Conservation (phyloP, 371 early-diverging fungal species). For the Neoconidiobolus thromboides region DNA sequence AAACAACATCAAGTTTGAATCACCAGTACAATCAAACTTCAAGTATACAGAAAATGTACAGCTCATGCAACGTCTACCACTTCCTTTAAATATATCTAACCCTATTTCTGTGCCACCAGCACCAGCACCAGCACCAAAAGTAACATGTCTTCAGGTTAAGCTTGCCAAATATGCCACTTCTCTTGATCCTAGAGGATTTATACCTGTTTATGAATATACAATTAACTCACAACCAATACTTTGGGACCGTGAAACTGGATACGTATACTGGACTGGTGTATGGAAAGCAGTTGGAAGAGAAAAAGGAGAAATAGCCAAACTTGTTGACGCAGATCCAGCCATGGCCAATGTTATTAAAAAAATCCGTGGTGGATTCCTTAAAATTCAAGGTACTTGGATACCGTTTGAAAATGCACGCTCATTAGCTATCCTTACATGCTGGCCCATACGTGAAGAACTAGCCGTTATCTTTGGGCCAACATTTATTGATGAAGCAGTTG, state of each 20-base stretch:
- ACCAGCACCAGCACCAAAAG: too few species aligned
- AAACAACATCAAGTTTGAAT: too few species aligned
- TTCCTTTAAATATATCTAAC: too few species aligned
- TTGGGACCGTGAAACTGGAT: constrained; percentile 52
- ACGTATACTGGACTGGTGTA: constrained; percentile 53
- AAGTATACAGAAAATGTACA: too few species aligned
- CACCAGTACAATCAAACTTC: too few species aligned
- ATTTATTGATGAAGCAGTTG: constrained; percentile 26
- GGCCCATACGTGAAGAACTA: constrained; percentile 32
- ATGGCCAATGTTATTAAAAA: constrained; percentile 28
- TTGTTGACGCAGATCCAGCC: constrained; percentile 40
- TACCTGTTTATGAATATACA: constrained; percentile 48
- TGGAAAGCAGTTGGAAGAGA: constrained; percentile 49
- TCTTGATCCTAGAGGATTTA: constrained; percentile 38
- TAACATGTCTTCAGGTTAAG: too few species aligned
- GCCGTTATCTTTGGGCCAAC: constrained; percentile 35
- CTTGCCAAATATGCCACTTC: constrained; percentile 34
- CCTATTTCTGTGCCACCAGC: too few species aligned
- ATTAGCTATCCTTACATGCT: constrained; percentile 32
- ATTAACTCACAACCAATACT: constrained; percentile 37
- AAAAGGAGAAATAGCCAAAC: constrained; percentile 44
- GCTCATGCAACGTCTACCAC: too few species aligned
- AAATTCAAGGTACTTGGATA: constrained; percentile 58
- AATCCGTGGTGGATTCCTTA: constrained; percentile 44
- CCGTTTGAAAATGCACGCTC: constrained; percentile 33